Conservation (phyloP, 73 alveolate species). For the Loxodes magnus region DNA sequence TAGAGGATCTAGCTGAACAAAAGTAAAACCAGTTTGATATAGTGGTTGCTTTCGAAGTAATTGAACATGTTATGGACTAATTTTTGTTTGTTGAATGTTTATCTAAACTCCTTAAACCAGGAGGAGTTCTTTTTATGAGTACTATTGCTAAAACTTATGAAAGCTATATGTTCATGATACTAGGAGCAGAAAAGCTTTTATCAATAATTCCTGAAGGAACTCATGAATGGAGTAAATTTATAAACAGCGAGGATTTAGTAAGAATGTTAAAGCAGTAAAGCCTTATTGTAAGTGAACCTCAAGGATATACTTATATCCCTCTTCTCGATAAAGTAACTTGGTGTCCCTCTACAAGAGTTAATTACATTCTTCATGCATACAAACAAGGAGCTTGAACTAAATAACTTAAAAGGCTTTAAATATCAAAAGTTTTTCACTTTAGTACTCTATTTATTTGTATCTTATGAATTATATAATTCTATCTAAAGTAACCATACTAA, state of each 20-base stretch:
- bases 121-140: slow-evolving; percentile 56
- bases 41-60: slow-evolving; percentile 68
- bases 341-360: too few species aligned
- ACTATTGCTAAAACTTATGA: slow-evolving; percentile 68
- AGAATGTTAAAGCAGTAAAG: too few species aligned
- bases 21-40: slow-evolving; percentile 22
- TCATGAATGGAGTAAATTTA: slow-evolving; percentile 67
- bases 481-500: too few species aligned
- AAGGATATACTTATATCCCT: too few species aligned
- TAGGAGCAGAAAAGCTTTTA: slow-evolving; percentile 58
- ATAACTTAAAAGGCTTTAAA: too few species aligned
- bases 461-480: too few species aligned
- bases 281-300: too few species aligned
- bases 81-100: slow-evolving; percentile 33
- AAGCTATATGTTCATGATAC: slow-evolving; percentile 44
- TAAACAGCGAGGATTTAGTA: slow-evolving; percentile 35
- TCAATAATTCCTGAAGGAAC: slow-evolving; percentile 68
- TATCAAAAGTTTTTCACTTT: too few species aligned
- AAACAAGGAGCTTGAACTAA: too few species aligned
- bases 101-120: slow-evolving; percentile 36
- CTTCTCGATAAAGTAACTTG: too few species aligned
- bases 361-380: too few species aligned
- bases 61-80: slow-evolving; percentile 68
- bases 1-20: slow-evolving; percentile 16
- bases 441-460: too few species aligned